Evolutionary conservation across 768 basidiomycete species (phyloP).

Genomic region (Russula dissimulans): DNA sequence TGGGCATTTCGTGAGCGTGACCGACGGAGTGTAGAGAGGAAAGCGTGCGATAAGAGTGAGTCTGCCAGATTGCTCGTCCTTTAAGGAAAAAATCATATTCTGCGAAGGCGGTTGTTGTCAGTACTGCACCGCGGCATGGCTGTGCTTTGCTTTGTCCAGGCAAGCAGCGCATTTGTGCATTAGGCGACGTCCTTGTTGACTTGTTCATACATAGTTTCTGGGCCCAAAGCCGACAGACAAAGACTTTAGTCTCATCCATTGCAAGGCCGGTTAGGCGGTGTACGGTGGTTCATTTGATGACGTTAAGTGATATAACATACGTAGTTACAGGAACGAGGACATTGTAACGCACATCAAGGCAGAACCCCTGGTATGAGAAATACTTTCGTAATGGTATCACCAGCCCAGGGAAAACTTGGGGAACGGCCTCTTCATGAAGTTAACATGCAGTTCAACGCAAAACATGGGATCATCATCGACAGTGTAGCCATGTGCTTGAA

Average conservation of each 20-base stretch:
- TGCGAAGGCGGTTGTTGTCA: neutral
- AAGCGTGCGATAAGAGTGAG: neutral
- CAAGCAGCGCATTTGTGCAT: conserved; percentile 1
- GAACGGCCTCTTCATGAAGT: conserved; percentile 51
- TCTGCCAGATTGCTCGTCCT: neutral
- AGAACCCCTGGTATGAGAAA: neutral
- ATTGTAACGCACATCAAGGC: conserved; percentile 4
- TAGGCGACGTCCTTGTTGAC: neutral
- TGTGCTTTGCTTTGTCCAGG: conserved; percentile 15
- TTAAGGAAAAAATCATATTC: neutral
- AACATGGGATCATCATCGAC: conserved; percentile 63
- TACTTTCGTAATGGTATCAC: conserved; percentile 15
- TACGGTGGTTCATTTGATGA: neutral
- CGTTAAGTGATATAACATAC: neutral
- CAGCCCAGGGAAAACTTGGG: conserved; percentile 22
- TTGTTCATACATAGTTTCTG: neutral
- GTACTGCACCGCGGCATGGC: neutral
- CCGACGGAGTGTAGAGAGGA: neutral
- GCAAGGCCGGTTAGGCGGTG: neutral
- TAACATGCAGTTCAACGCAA: conserved; percentile 70
- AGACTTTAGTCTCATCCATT: neutral
- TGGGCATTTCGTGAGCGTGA: neutral
- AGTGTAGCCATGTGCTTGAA: conserved; percentile 63
- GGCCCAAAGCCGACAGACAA: neutral
- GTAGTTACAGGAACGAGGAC: conserved; percentile 2